Conservation (phyloP, 2,329 filamentous ascomycete genomes). For the Neofusicoccum umdonicola region DNA sequence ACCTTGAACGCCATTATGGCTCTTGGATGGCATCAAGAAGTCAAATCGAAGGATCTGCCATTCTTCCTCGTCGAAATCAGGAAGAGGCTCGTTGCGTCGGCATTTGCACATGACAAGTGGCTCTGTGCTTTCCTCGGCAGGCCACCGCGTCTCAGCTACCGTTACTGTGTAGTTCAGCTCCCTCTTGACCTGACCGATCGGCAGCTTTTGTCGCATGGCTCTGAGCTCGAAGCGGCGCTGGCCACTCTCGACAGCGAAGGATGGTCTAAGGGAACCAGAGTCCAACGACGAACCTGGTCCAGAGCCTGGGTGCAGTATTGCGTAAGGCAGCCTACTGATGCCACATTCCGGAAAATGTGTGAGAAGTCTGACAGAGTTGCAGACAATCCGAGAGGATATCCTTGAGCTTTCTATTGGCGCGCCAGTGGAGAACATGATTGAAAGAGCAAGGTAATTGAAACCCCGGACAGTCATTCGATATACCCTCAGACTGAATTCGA, state of each 20-base stretch:
- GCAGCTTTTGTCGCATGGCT: slow-evolving; percentile 45
- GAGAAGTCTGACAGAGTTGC: not conserved
- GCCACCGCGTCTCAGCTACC: slow-evolving; percentile 53
- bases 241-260: slow-evolving; percentile 1
- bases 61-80: slow-evolving; percentile 38
- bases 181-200: slow-evolving; percentile 56
- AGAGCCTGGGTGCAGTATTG: slow-evolving; percentile 51
- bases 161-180: slow-evolving; percentile 54
- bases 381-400: slow-evolving; percentile 51
- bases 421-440: slow-evolving; percentile 35
- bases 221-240: not conserved
- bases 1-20: slow-evolving; percentile 31
- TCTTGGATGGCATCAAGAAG: slow-evolving; percentile 37
- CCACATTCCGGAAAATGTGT: not conserved
- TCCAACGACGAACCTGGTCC: slow-evolving; percentile 47
- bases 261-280: slow-evolving; percentile 33
- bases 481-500: not conserved
- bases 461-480: not conserved
- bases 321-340: slow-evolving; percentile 17
- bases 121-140: slow-evolving; percentile 54
- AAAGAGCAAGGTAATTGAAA: slow-evolving; percentile 29
- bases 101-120: slow-evolving; percentile 48
- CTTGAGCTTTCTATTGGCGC: slow-evolving; percentile 55
- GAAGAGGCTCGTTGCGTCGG: slow-evolving; percentile 31
- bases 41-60: slow-evolving; percentile 21